phyloP scores from a whole-genome alignment of 805 yeast species.

The Yamadazyma kitorensis region DNA sequence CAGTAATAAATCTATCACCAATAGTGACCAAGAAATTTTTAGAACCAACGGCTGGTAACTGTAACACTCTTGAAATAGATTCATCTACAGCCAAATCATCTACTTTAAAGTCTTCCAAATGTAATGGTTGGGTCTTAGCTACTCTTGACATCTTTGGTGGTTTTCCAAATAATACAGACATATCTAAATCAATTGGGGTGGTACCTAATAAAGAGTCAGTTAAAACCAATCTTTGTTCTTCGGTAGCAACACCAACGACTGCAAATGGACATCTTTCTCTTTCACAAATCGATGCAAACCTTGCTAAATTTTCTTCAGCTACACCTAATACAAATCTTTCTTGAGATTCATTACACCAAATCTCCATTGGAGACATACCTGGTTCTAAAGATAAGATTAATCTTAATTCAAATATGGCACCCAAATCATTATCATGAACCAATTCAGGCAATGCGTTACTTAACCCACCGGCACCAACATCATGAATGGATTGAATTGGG shows the following conservation, averaged over 20 bases:
- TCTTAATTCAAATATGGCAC: constrained; percentile 90
- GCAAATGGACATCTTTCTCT: constrained; percentile 97
- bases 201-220: constrained; percentile 74
- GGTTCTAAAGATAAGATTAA: constrained; percentile 89
- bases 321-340: constrained; percentile 97
- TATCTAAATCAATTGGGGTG: constrained; percentile 92
- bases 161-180: constrained; percentile 93
- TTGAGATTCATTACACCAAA: constrained; percentile 99
- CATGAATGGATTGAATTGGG: constrained; percentile 95
- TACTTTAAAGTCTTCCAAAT: constrained; percentile 40
- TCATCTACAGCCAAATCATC: constrained; percentile 45
- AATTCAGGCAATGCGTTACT: constrained; percentile 97
- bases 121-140: constrained; percentile 61
- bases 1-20: constrained; percentile 97
- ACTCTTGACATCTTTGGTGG: constrained; percentile 91
- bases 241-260: constrained; percentile 91
- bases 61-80: constrained; percentile 78
- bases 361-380: constrained; percentile 99
- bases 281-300: constrained; percentile 76
- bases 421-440: constrained; percentile 94
- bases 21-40: constrained; percentile 94
- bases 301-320: constrained; percentile 67
- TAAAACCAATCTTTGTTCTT: constrained; percentile 76
- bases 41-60: constrained; percentile 91
- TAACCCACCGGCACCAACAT: constrained; percentile 99